Evolutionary conservation across 306 rosid genomes (phyloP).

Genomic region (Corylus avellana): DNA sequence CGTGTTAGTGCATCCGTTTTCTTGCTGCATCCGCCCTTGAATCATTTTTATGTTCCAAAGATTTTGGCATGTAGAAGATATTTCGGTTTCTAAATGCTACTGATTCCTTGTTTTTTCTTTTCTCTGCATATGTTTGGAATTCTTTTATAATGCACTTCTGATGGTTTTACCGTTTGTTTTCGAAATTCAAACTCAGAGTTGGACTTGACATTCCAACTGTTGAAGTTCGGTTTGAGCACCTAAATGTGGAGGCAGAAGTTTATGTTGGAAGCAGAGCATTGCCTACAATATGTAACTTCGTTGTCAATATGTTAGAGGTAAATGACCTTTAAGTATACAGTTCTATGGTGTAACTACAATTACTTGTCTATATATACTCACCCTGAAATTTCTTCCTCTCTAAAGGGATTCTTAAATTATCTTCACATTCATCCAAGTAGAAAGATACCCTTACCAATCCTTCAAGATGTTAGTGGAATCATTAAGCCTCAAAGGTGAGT

Average conservation of each 20-base stretch:
- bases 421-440: conserved; percentile 37
- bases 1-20: no score
- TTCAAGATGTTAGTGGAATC: conserved; percentile 67
- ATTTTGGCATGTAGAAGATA: not conserved
- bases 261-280: conserved; percentile 69
- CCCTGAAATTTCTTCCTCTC: not conserved
- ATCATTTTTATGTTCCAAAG: not conserved
- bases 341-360: not conserved
- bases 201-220: conserved; percentile 65
- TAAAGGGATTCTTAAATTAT: conserved; percentile 32
- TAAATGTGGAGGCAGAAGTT: conserved; percentile 64
- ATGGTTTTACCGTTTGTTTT: not conserved
- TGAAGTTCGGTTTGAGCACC: conserved; percentile 72
- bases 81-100: not conserved
- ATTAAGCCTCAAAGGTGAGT: conserved; percentile 63
- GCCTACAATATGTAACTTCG: conserved; percentile 55
- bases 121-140: not conserved
- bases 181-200: conserved; percentile 41
- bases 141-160: not conserved
- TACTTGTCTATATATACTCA: conserved; percentile 4
- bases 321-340: not conserved
- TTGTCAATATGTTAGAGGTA: conserved; percentile 44
- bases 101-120: not conserved
- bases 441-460: conserved; percentile 47
- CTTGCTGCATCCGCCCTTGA: not conserved